These are phyloP conservation scores for Trichoderma hamatum DNA, from an alignment of 2,329 filamentous ascomycete species.

Conservation along the genomic window DNA sequence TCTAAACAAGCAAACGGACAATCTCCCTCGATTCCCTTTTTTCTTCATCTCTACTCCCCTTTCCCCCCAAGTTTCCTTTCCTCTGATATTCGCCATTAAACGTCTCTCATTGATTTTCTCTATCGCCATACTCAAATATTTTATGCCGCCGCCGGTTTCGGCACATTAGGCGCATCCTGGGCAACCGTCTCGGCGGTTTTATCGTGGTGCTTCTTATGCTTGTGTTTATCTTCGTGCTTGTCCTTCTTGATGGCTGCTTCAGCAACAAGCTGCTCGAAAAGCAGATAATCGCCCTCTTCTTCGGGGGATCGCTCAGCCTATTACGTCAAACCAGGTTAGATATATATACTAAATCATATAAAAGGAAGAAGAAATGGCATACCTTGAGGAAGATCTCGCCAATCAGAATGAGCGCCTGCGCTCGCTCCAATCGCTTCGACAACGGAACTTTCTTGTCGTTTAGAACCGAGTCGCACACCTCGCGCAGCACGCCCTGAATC, in stretches of 20 bases:
- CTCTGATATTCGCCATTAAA: not conserved
- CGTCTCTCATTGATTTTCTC: not conserved
- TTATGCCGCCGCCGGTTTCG: conserved; percentile 27
- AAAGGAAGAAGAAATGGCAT: conserved; percentile 36
- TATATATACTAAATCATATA: not conserved
- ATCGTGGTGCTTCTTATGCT: conserved; percentile 50
- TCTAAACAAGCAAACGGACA: conserved; percentile 22
- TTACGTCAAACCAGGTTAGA: conserved; percentile 19
- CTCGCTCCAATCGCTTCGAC: conserved; percentile 85
- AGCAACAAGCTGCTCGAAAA: conserved; percentile 96
- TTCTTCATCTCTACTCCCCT: not conserved
- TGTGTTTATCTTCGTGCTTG: conserved; percentile 72
- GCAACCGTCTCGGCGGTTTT: conserved; percentile 36
- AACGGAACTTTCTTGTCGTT: conserved; percentile 77
- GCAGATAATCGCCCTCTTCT: conserved; percentile 98
- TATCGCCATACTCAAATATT: not conserved
- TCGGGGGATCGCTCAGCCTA: conserved; percentile 88
- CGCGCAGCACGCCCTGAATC: conserved; percentile 92
- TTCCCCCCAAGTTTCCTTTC: no score
- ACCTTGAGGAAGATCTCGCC: conserved; percentile 90
- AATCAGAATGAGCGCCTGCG: conserved; percentile 84
- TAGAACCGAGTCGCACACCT: conserved; percentile 89
- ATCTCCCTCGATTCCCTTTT: conserved; percentile 3
- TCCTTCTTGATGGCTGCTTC: conserved; percentile 96
- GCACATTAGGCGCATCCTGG: conserved; percentile 35